A percentile compares a stretch with the other conserved stretches of the same genome.
These are phyloP conservation scores for Cardamine chenopodiifolia DNA, from an alignment of 345 rosid species.

Conservation along the genomic window DNA sequence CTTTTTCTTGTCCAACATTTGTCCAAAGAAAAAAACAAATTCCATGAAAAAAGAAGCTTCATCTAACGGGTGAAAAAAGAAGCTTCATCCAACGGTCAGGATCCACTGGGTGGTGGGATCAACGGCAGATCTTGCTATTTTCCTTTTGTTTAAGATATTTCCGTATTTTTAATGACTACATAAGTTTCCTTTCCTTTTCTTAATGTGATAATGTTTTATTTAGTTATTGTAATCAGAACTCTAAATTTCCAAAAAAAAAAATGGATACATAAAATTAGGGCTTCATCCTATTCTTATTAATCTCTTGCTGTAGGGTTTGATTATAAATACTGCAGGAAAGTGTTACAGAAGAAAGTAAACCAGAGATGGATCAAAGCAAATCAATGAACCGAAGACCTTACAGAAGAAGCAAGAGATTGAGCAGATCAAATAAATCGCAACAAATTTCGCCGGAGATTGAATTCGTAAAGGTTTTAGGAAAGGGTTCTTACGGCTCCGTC, in stretches of 20 bases:
- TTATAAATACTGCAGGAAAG: background rate
- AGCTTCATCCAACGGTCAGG: conserved; percentile 20
- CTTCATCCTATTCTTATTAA: background rate
- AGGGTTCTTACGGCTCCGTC: conserved; percentile 35
- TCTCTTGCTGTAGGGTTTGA: background rate
- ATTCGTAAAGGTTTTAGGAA: conserved; percentile 34
- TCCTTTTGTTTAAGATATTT: background rate
- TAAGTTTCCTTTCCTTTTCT: background rate
- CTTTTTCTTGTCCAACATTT: too few species aligned
- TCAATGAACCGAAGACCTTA: background rate
- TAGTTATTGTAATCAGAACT: background rate
- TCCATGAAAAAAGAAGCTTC: too few species aligned
- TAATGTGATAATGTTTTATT: background rate
- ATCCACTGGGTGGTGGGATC: background rate
- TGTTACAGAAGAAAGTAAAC: background rate
- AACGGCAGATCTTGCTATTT: conserved; percentile 1
- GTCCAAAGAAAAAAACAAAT: too few species aligned
- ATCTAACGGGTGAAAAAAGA: background rate
- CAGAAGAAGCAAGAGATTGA: background rate
- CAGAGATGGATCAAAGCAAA: background rate
- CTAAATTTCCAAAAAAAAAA: background rate
- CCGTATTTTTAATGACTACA: background rate
- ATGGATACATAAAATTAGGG: background rate
- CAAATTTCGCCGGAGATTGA: conserved; percentile 3
- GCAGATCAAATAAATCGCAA: background rate